Base-by-base conservation (phyloP, 192 early-diverging fungal genomes). In the Dissophora ornata region DNA sequence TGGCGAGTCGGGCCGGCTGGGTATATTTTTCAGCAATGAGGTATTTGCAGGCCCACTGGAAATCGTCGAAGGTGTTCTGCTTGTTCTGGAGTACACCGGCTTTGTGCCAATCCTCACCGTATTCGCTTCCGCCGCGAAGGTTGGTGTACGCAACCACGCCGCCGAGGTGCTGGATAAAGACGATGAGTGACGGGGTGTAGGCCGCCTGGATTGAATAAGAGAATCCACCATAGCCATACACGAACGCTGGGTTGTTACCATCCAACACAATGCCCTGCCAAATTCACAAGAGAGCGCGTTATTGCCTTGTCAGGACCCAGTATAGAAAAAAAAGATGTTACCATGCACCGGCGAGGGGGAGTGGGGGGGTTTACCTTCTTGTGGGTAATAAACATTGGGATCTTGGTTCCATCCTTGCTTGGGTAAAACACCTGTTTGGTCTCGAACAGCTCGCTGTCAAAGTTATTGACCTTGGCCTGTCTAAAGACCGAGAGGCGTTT, bases 1-100 rank as follows among this genome's bases (percentile, higher is more conserved):
- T 90, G 25, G 84, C 82, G 19, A 90, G 18, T 4, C 25, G 15
- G 12, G 60, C 61, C 2, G 87, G 81, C 19, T 38, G 47, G 1
- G 90, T 92, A 60, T 88, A 90, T 33, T 87, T 85, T 11, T 82
- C 69, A 10, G 62, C 49, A 33, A 88, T 71, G 32, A 93, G 70
- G 59, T 81, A 88, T 61, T 86, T 85, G 15, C 90, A 88, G 15
- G 90, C 90, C 15, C 61, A 77, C 74, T 92, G 90, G 70, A 93
- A 93, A 58, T 93, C 91, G 60, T 91, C 90, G 81, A 91, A 91
- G 22, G 81, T 80, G 69, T 90, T 92, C 63, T 93, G 90, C 71
- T 91, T 93, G 36, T 89, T 89, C 30, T 53, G 42, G 19, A 85
- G 55, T 30, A 73, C 78, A 25, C 90, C 91, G 18, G 65, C 77